phyloP scores from a whole-genome alignment of 129 eudicot species.

The Smallanthus sonchifolius region DNA sequence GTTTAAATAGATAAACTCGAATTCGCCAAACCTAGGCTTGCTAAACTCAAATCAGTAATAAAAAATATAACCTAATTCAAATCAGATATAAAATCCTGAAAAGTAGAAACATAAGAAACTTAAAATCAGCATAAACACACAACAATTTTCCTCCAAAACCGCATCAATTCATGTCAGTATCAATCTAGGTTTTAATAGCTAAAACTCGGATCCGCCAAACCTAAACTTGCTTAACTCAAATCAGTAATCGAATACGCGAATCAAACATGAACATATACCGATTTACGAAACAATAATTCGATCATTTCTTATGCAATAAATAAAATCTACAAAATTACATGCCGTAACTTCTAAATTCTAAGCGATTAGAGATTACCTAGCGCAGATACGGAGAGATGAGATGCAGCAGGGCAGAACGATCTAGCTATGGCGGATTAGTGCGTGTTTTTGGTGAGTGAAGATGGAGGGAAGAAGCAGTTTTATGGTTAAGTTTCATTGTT shows the following conservation, averaged over 20 bases:
- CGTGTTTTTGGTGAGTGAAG: constrained; percentile 17
- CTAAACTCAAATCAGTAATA: not conserved
- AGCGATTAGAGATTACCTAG: constrained; percentile 4
- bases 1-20: constrained; percentile 3
- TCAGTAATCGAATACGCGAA: no score
- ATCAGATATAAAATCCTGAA: not conserved
- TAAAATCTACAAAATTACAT: not conserved
- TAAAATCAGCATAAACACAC: not conserved
- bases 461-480: constrained; percentile 11
- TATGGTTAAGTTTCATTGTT: constrained; percentile 17
- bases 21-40: not conserved
- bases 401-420: not conserved
- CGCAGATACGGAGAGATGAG: not conserved
- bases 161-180: not conserved
- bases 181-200: constrained; percentile 15
- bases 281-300: not conserved
- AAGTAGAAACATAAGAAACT: not conserved
- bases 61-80: not conserved
- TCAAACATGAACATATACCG: not conserved
- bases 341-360: not conserved
- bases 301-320: not conserved
- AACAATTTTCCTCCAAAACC: not conserved
- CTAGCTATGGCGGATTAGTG: constrained; percentile 12
- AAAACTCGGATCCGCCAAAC: constrained; percentile 10
- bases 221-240: not conserved